Conservation (phyloP, 2,329 filamentous ascomycete genomes). For the Cladobotryum protrusum region DNA sequence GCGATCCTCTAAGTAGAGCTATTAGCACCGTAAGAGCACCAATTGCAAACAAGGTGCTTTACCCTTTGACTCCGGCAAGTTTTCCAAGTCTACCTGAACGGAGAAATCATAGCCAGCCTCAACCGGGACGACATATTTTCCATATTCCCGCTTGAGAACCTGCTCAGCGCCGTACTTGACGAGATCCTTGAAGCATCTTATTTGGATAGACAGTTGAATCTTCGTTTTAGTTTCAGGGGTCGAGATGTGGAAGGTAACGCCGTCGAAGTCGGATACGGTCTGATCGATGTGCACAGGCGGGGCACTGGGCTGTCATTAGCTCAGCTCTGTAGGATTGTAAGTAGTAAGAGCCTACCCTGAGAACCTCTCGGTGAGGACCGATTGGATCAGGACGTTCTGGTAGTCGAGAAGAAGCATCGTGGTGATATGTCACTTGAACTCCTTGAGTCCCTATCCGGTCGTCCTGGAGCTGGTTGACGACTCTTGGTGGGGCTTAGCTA, state of each 20-base stretch:
- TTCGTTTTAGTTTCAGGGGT: conserved; percentile 90
- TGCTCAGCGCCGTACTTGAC: conserved; percentile 87
- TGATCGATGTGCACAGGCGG: conserved; percentile 89
- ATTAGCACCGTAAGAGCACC: not conserved
- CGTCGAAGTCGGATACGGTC: conserved; percentile 97
- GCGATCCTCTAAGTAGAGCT: conserved; percentile 56
- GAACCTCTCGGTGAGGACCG: conserved; percentile 90
- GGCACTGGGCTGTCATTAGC: conserved; percentile 54
- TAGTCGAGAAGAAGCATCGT: conserved; percentile 94
- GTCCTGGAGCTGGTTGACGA: conserved; percentile 31
- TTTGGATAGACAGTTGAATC: conserved; percentile 89
- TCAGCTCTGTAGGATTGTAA: conserved; percentile 1
- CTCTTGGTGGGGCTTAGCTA: conserved; percentile 32
- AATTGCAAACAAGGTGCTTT: conserved; percentile 10
- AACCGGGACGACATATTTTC: conserved; percentile 77
- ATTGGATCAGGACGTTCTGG: conserved; percentile 96
- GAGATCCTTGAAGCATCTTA: conserved; percentile 91
- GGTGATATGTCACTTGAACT: conserved; percentile 18
- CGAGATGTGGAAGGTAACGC: conserved; percentile 96
- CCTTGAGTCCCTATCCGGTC: conserved; percentile 5
- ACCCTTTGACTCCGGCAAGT: conserved; percentile 75
- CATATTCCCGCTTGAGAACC: conserved; percentile 91
- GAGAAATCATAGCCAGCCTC: conserved; percentile 97
- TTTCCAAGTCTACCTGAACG: conserved; percentile 80
- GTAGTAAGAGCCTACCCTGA: conserved; percentile 53